Conservation (phyloP, 83 land plant genomes). For the Thuja plicata region DNA sequence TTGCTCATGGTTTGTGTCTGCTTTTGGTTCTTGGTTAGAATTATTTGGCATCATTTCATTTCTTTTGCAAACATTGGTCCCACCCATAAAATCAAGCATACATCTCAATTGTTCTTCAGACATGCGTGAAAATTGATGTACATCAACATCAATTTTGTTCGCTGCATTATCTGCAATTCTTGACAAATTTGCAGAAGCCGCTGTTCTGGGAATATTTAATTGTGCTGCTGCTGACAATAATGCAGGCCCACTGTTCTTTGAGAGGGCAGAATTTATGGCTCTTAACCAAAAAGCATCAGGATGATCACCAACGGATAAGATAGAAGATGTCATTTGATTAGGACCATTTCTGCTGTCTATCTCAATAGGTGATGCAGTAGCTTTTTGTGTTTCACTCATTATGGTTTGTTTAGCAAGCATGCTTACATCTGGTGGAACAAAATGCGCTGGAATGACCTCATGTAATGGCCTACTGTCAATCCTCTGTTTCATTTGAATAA, state of each 20-base stretch:
- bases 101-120: constrained; percentile 11
- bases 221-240: constrained; percentile 12
- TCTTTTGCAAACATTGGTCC: not conserved
- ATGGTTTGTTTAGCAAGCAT: not conserved
- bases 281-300: constrained; percentile 16
- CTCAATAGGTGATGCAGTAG: not conserved
- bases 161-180: not conserved
- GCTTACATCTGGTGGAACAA: not conserved
- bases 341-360: not conserved
- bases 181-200: not conserved
- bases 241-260: constrained; percentile 10
- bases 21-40: constrained; percentile 8
- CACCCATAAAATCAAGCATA: constrained; percentile 8
- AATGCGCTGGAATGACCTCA: not conserved
- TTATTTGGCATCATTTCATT: not conserved
- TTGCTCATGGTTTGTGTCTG: not conserved
- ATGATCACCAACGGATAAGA: constrained; percentile 8
- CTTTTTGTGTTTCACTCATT: constrained; percentile 4
- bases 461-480: constrained; percentile 11
- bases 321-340: not conserved
- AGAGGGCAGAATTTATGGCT: constrained; percentile 5
- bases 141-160: not conserved
- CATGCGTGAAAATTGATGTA: not conserved
- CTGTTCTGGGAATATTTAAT: constrained; percentile 10
- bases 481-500: constrained; percentile 10